Evolutionary conservation across 176 grass and related monocot species (phyloP).

Genomic region (Ensete ventricosum): DNA sequence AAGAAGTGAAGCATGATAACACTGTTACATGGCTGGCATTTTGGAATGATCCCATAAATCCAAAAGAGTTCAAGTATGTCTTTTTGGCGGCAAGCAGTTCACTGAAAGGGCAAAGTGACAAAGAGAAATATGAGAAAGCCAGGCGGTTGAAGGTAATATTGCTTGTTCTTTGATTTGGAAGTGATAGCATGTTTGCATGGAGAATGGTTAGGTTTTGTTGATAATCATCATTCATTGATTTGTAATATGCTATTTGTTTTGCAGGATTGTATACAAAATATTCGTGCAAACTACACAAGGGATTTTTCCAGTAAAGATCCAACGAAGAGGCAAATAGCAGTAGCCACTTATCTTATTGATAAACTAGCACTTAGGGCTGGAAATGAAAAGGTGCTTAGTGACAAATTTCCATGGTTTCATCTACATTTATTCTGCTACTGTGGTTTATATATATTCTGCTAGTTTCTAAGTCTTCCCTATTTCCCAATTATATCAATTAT

Average conservation of each 20-base stretch:
- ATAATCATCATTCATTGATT: too few species aligned
- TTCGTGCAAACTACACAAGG: slow-evolving; percentile 72
- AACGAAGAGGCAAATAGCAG: slow-evolving; percentile 66
- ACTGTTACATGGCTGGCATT: slow-evolving; percentile 97
- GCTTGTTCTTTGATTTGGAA: background rate
- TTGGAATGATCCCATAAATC: slow-evolving; percentile 95
- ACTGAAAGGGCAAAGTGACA: slow-evolving; percentile 91
- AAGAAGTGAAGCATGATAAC: slow-evolving; percentile 92
- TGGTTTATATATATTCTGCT: background rate
- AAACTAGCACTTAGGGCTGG: slow-evolving; percentile 95
- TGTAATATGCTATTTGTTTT: slow-evolving; percentile 7
- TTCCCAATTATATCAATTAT: too few species aligned
- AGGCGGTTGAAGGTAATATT: slow-evolving; percentile 64
- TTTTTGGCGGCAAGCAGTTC: slow-evolving; percentile 95
- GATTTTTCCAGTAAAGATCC: slow-evolving; percentile 78
- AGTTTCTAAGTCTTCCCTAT: too few species aligned
- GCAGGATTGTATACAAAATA: slow-evolving; percentile 72
- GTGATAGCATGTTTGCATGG: background rate
- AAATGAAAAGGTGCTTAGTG: slow-evolving; percentile 84
- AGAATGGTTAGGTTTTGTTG: too few species aligned
- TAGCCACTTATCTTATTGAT: slow-evolving; percentile 98
- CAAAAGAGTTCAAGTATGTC: slow-evolving; percentile 95
- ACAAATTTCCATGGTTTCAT: background rate
- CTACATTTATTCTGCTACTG: background rate
- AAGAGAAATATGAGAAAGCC: slow-evolving; percentile 96